Conservation (phyloP, 768 basidiomycete genomes). For the Suillus americanus region DNA sequence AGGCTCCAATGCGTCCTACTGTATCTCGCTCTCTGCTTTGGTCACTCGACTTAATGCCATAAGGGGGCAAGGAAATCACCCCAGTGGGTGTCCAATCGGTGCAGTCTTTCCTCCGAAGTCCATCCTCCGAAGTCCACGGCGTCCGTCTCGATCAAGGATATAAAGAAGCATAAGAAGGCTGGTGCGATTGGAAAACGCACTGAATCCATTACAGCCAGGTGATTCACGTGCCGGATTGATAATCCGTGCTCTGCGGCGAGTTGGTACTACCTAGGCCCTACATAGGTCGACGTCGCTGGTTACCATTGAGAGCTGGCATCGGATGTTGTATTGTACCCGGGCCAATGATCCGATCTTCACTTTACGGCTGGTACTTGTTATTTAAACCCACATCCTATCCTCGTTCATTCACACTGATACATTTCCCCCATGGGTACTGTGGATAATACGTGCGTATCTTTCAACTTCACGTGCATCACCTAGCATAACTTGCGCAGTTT, state of each 20-base stretch:
- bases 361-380: neutral
- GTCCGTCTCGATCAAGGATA: neutral
- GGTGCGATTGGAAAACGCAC: neutral
- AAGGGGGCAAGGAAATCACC: neutral
- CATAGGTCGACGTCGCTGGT: neutral
- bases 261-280: no score
- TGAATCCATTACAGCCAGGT: neutral
- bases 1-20: neutral
- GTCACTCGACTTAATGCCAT: neutral
- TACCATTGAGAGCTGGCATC: neutral
- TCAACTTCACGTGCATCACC: neutral
- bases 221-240: neutral
- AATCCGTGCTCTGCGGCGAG: neutral
- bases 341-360: neutral
- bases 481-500: conserved; percentile 28
- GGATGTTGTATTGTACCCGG: neutral
- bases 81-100: neutral
- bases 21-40: neutral
- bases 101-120: neutral
- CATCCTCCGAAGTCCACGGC: neutral
- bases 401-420: neutral
- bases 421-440: conserved; percentile 10
- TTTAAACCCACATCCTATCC: neutral
- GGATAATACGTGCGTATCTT: conserved; percentile 28
- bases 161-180: neutral